Conservation (phyloP, 2,329 filamentous ascomycete species). For the Aurifilum marmelostoma region DNA sequence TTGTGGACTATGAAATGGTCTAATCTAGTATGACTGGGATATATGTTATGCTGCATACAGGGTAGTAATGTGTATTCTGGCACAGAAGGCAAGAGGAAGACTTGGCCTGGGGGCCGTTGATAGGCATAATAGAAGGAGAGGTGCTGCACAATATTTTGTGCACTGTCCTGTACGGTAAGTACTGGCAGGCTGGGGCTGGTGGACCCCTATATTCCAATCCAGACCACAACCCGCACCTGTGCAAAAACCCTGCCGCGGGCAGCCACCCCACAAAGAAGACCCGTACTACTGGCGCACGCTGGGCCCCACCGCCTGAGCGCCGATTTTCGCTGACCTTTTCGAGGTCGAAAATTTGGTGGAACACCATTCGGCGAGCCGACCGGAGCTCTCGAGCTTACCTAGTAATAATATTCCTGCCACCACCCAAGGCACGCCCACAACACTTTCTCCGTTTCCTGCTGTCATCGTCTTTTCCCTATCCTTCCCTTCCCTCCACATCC, state of each 20-base stretch:
- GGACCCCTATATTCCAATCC: neutral
- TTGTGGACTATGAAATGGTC: neutral
- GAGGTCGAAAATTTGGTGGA: conserved; percentile 28
- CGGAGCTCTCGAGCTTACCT: conserved; percentile 23
- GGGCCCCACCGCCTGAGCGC: conserved; percentile 18
- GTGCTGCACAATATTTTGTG: too few species aligned
- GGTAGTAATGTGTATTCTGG: too few species aligned
- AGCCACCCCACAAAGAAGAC: neutral
- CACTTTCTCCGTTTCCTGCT: conserved; percentile 28
- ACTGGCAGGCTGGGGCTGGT: too few species aligned
- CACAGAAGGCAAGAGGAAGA: too few species aligned
- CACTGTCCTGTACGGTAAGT: too few species aligned
- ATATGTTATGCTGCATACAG: neutral
- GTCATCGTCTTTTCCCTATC: conserved; percentile 34
- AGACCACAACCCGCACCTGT: neutral
- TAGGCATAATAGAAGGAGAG: too few species aligned
- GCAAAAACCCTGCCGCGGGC: neutral
- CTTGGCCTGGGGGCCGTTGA: too few species aligned
- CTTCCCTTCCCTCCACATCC: conserved; percentile 23
- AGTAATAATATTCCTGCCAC: conserved; percentile 5
- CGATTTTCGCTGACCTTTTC: conserved; percentile 17
- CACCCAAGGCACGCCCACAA: neutral
- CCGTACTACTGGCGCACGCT: neutral
- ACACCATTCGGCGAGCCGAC: conserved; percentile 29
- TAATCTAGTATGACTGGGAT: neutral